Evolutionary conservation across 768 basidiomycete species (phyloP).

Genomic region (Cystobasidium ongulense): DNA sequence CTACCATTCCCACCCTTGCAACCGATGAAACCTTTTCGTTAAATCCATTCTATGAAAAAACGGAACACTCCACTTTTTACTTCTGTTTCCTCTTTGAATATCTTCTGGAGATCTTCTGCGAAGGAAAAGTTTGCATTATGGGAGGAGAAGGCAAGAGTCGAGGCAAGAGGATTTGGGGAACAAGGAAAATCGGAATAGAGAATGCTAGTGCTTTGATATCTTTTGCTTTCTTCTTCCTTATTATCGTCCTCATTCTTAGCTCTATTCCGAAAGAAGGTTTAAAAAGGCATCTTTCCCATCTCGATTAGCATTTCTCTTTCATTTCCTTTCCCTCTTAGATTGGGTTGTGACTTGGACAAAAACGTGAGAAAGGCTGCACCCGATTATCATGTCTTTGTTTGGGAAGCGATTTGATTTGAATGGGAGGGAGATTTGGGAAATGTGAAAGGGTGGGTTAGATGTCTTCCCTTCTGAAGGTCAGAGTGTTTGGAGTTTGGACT

Average conservation of each 20-base stretch:
- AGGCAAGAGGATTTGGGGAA: neutral
- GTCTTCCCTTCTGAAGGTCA: neutral
- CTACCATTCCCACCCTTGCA: neutral
- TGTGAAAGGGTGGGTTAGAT: neutral
- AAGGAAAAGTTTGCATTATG: neutral
- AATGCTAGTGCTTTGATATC: neutral
- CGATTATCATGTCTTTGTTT: neutral
- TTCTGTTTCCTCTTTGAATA: neutral
- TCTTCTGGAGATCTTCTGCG: neutral
- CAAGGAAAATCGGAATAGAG: neutral
- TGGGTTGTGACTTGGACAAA: too few relatives aligned
- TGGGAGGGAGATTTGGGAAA: neutral
- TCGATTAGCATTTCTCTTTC: too few relatives aligned
- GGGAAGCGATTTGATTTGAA: neutral
- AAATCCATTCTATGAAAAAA: conserved; percentile 23
- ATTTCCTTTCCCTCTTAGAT: too few relatives aligned
- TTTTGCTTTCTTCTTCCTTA: neutral
- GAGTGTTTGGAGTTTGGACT: neutral
- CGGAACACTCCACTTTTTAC: neutral
- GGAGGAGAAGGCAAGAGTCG: neutral
- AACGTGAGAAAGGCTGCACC: too few relatives aligned
- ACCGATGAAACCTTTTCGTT: conserved; percentile 8
- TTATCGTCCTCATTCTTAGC: neutral
- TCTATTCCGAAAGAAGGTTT: neutral
- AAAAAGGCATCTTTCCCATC: neutral